phyloP scores from a whole-genome alignment of 768 basidiomycete genomes.

The Boletus reticulatus region DNA sequence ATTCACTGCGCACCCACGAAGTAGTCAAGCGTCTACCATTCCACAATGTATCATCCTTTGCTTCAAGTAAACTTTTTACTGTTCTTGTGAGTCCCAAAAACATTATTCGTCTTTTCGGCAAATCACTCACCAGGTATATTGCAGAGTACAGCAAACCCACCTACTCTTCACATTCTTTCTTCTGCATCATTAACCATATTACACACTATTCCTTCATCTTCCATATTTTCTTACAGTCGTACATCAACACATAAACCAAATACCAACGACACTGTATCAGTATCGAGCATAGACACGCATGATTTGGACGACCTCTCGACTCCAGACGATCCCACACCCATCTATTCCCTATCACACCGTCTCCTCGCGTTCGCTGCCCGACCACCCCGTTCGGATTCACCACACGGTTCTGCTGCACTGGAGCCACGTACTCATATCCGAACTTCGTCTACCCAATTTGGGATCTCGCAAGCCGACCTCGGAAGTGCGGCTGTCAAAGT shows the following conservation, averaged over 20 bases:
- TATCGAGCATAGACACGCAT: conserved; percentile 29
- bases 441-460: conserved; percentile 24
- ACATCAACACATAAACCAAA: conserved; percentile 29
- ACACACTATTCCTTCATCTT: conserved; percentile 38
- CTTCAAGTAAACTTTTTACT: conserved; percentile 10
- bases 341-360: conserved; percentile 62
- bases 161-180: conserved; percentile 51
- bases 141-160: conserved; percentile 50
- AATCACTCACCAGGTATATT: not conserved
- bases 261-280: conserved; percentile 41
- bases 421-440: conserved; percentile 23
- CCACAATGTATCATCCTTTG: conserved; percentile 26
- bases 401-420: conserved; percentile 15
- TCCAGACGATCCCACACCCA: conserved; percentile 32
- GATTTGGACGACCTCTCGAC: conserved; percentile 14
- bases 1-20: too few relatives aligned
- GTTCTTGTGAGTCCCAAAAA: conserved; percentile 26
- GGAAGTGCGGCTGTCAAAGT: conserved; percentile 56
- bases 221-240: not conserved
- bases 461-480: conserved; percentile 46
- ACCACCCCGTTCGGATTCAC: conserved; percentile 27
- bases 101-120: conserved; percentile 19
- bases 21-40: not conserved
- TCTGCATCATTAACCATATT: conserved; percentile 45
- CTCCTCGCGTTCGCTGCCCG: conserved; percentile 58